Evolutionary conservation across 1,284 basidiomycete species (phyloP).

Genomic region (Ceratobasidium sp.): DNA sequence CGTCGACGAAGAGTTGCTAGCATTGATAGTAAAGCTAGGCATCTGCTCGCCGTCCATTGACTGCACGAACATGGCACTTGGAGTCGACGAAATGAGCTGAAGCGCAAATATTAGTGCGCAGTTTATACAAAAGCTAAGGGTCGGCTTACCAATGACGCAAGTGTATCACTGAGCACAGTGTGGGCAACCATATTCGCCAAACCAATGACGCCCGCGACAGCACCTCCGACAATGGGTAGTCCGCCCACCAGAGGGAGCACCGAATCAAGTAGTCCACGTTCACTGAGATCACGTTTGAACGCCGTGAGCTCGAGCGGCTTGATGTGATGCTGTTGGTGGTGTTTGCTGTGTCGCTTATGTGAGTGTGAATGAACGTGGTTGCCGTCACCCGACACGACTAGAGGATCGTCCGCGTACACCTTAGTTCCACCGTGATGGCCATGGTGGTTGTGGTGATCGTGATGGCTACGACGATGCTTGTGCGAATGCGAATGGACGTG

Average conservation of each 20-base stretch:
- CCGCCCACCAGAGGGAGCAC: conserved; percentile 12
- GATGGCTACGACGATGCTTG: conserved; percentile 12
- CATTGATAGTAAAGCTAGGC: conserved; percentile 36
- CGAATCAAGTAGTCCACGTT: conserved; percentile 25
- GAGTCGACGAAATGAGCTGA: conserved; percentile 31
- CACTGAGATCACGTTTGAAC: not conserved
- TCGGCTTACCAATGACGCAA: conserved; percentile 30
- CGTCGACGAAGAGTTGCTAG: conserved; percentile 40
- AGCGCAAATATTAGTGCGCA: not conserved
- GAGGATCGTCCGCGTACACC: conserved; percentile 23
- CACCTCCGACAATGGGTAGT: conserved; percentile 26
- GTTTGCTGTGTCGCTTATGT: conserved; percentile 19
- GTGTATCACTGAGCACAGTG: conserved; percentile 31
- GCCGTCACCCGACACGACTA: conserved; percentile 24
- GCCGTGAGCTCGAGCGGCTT: conserved; percentile 25
- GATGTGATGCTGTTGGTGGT: conserved; percentile 6
- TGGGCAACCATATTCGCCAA: conserved; percentile 13
- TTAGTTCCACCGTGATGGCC: conserved; percentile 29
- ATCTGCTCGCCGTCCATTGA: conserved; percentile 16
- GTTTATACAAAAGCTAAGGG: not conserved
- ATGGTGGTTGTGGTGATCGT: conserved; percentile 1
- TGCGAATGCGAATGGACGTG: conserved; percentile 29
- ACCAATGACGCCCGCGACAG: conserved; percentile 8
- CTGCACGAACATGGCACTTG: conserved; percentile 16
- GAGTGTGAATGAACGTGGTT: conserved; percentile 30